These are phyloP conservation scores for Sarocladium kiliense DNA, from an alignment of 2,329 filamentous ascomycete genomes.

Conservation along the genomic window DNA sequence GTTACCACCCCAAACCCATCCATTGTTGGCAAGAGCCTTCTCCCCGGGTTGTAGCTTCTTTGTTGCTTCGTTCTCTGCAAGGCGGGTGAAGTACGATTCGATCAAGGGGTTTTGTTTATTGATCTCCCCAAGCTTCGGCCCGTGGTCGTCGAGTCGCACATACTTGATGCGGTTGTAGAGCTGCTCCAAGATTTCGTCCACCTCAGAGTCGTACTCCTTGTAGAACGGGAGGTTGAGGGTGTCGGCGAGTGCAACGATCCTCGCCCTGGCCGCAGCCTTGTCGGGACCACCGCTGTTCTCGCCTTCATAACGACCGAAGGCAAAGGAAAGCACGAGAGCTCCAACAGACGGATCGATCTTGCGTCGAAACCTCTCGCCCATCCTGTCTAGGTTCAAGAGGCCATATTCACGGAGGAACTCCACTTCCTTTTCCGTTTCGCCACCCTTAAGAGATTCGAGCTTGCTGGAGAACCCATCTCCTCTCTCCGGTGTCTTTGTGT, in stretches of 20 bases:
- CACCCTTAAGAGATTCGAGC: constrained; percentile 41
- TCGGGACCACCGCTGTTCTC: constrained; percentile 38
- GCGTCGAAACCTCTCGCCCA: constrained; percentile 77
- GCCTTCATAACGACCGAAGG: constrained; percentile 57
- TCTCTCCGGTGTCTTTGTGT: constrained; percentile 48
- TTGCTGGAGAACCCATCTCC: constrained; percentile 24
- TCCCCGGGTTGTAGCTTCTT: constrained; percentile 70
- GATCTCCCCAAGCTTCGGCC: constrained; percentile 79
- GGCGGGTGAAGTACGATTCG: constrained; percentile 89
- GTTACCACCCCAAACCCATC: constrained; percentile 98
- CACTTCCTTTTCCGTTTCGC: constrained; percentile 42
- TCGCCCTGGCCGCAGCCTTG: constrained; percentile 44
- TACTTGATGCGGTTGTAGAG: constrained; percentile 95
- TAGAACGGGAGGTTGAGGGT: constrained; percentile 86
- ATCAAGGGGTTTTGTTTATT: constrained; percentile 74
- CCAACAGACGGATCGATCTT: constrained; percentile 63
- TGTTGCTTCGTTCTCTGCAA: constrained; percentile 75
- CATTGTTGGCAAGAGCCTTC: constrained; percentile 86
- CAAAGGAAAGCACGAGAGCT: constrained; percentile 46
- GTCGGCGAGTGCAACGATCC: constrained; percentile 64
- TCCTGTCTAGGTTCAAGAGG: constrained; percentile 62
- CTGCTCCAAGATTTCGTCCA: constrained; percentile 80
- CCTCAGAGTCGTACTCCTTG: constrained; percentile 83
- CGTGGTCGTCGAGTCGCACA: constrained; percentile 84
- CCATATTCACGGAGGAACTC: constrained; percentile 64